Conservation (phyloP, 1,139 yeast species). For the Lodderomyces theae region DNA sequence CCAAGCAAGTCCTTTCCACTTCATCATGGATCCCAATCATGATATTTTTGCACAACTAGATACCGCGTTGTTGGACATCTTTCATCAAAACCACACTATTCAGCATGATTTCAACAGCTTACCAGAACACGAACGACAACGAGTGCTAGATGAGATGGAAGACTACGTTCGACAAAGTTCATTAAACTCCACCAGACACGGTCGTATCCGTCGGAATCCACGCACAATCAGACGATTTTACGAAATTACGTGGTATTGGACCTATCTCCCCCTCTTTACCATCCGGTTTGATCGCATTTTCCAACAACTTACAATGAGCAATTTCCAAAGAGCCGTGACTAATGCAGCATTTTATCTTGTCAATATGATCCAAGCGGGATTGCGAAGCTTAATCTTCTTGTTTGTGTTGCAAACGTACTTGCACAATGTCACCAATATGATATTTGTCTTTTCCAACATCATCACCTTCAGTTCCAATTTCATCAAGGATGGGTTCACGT, state of each 20-base stretch:
- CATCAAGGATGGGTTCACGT: slow-evolving; percentile 29
- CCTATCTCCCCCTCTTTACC: slow-evolving; percentile 27
- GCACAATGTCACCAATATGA: slow-evolving; percentile 16
- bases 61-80: slow-evolving; percentile 21
- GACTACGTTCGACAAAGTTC: neutral
- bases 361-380: slow-evolving; percentile 9
- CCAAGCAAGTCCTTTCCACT: no score
- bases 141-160: slow-evolving; percentile 3
- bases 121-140: slow-evolving; percentile 16
- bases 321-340: slow-evolving; percentile 6
- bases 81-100: slow-evolving; percentile 19
- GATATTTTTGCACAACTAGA: slow-evolving; percentile 26
- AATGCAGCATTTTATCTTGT: slow-evolving; percentile 11
- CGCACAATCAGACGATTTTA: slow-evolving; percentile 3
- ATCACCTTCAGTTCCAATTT: slow-evolving; percentile 32
- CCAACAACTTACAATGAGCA: slow-evolving; percentile 18
- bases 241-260: slow-evolving; percentile 18
- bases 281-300: slow-evolving; percentile 26
- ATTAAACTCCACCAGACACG: neutral
- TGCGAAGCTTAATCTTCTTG: slow-evolving; percentile 20
- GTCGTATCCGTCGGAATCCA: neutral
- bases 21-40: slow-evolving; percentile 13
- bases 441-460: slow-evolving; percentile 28
- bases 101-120: slow-evolving; percentile 14
- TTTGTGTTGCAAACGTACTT: slow-evolving; percentile 21